Percentiles rank a stretch among this genome's conserved stretches.
These are phyloP conservation scores for Tetrapyrgos nigripes DNA, from an alignment of 1,284 basidiomycete species.

Conservation along the genomic window DNA sequence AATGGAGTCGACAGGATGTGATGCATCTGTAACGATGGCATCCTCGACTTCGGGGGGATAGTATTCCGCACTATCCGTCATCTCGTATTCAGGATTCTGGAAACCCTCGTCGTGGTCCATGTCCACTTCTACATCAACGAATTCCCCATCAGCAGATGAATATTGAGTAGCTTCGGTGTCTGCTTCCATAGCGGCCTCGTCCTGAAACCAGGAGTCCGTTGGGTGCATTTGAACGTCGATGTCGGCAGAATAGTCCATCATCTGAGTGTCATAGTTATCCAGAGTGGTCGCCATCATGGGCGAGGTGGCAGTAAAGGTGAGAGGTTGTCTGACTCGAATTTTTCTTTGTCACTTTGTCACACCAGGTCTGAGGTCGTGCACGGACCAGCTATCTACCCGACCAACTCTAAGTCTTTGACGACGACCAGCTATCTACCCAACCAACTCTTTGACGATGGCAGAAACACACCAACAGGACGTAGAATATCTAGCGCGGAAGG, in stretches of 20 bases:
- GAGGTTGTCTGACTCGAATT: neutral
- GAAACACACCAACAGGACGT: conserved; percentile 9
- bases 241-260: conserved; percentile 71
- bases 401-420: too few relatives aligned
- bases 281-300: conserved; percentile 39
- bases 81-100: conserved; percentile 71
- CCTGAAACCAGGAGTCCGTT: conserved; percentile 59
- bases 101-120: conserved; percentile 63
- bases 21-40: conserved; percentile 67
- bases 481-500: conserved; percentile 64
- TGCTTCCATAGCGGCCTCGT: conserved; percentile 70
- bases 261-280: conserved; percentile 69
- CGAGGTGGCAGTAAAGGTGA: conserved; percentile 1
- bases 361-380: neutral
- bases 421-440: too few relatives aligned
- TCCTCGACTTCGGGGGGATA: conserved; percentile 51
- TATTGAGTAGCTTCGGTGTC: conserved; percentile 41
- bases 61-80: conserved; percentile 60
- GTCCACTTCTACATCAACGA: conserved; percentile 68
- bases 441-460: conserved; percentile 5
- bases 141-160: conserved; percentile 34
- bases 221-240: conserved; percentile 69
- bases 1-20: conserved; percentile 28
- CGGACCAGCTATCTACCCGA: too few relatives aligned
- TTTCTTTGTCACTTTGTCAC: neutral